Conservation (phyloP, 129 eudicot genomes). For the Chrysanthemum seticuspe region DNA sequence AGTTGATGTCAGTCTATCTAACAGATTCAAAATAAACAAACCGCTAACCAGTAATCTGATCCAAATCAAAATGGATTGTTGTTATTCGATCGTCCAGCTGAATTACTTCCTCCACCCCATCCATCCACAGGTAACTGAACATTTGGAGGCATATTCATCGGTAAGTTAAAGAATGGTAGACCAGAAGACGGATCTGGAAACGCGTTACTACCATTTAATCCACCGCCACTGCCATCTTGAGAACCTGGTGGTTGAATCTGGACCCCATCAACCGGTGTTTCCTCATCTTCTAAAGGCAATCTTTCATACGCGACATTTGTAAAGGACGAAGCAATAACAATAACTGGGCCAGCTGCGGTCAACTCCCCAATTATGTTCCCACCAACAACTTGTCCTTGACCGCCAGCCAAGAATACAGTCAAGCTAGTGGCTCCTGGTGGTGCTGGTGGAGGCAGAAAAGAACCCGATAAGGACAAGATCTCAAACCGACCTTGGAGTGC, state of each 20-base stretch:
- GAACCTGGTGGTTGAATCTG: conserved; percentile 23
- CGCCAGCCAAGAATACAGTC: conserved; percentile 37
- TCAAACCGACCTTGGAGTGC: conserved; percentile 38
- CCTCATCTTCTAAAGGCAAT: conserved; percentile 36
- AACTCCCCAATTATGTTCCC: conserved; percentile 43
- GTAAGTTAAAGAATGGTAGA: conserved; percentile 36
- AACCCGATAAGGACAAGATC: conserved; percentile 38
- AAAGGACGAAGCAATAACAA: conserved; percentile 34
- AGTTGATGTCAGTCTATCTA: conserved; percentile 7
- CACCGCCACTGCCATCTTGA: conserved; percentile 22
- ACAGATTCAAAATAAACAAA: conserved; percentile 24
- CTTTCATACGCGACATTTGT: conserved; percentile 41
- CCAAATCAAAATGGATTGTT: conserved; percentile 24
- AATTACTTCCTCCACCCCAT: conserved; percentile 36
- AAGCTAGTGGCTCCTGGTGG: conserved; percentile 40
- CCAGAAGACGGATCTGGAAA: conserved; percentile 39
- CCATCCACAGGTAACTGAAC: conserved; percentile 36
- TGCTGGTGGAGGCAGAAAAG: conserved; percentile 41
- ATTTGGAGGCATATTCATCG: conserved; percentile 30
- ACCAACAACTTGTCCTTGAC: conserved; percentile 42
- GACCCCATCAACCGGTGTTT: conserved; percentile 20
- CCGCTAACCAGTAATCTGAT: not conserved
- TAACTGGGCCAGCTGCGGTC: conserved; percentile 39
- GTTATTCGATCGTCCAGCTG: conserved; percentile 31
- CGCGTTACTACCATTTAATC: conserved; percentile 14